Conservation (phyloP, 23 red algal genomes). For the Rhodosorus marinus region DNA sequence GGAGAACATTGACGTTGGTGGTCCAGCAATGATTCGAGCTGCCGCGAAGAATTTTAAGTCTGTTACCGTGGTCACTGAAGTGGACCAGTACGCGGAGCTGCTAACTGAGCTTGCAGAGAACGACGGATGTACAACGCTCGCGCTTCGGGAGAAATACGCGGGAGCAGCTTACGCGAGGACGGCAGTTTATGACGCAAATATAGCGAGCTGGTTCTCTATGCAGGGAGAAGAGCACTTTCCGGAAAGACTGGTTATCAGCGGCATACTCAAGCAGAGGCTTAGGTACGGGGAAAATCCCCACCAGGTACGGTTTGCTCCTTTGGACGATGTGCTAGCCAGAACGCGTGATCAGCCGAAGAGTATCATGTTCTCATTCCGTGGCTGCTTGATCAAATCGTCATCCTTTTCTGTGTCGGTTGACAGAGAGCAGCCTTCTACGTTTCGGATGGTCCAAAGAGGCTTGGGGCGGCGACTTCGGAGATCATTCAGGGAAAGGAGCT, state of each 20-base stretch:
- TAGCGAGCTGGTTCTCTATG: constrained; percentile 38
- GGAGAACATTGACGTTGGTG: constrained; percentile 91
- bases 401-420: too few relatives aligned
- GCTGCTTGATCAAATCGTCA: too few relatives aligned
- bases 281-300: constrained; percentile 99
- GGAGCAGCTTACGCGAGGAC: constrained; percentile 27
- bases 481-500: constrained; percentile 90
- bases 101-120: constrained; percentile 60
- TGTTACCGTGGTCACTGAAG: constrained; percentile 81
- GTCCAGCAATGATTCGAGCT: constrained; percentile 73
- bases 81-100: constrained; percentile 55
- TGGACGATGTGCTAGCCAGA: too few relatives aligned
- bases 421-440: constrained; percentile 72
- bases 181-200: constrained; percentile 71
- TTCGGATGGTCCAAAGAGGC: not conserved
- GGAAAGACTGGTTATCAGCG: constrained; percentile 16
- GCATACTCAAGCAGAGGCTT: constrained; percentile 56
- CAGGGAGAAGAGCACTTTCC: constrained; percentile 37
- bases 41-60: constrained; percentile 64
- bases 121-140: constrained; percentile 22
- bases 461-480: constrained; percentile 55
- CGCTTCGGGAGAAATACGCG: constrained; percentile 37
- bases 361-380: too few relatives aligned
- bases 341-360: too few relatives aligned
- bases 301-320: too few relatives aligned